phyloP scores from a whole-genome alignment of 768 basidiomycete genomes.

The Cantharellus anzutake region DNA sequence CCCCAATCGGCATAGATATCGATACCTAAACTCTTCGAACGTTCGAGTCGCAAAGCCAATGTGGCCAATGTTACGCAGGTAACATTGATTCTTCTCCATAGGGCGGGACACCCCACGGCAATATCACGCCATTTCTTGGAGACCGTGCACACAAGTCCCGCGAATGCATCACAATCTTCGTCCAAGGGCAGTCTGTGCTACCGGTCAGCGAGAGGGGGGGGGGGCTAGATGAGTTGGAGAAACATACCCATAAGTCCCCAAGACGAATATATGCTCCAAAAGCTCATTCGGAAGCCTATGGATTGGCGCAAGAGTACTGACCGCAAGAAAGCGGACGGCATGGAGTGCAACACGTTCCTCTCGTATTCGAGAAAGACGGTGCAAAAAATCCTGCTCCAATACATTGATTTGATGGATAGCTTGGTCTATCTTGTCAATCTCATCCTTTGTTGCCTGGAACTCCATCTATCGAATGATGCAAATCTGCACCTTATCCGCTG shows the following conservation, averaged over 20 bases:
- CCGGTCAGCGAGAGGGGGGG: neutral
- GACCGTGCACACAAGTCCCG: neutral
- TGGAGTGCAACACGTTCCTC: neutral
- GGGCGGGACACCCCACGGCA: neutral
- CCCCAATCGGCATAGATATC: neutral
- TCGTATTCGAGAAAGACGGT: neutral
- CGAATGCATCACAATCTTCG: neutral
- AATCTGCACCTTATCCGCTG: no score
- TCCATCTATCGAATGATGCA: neutral
- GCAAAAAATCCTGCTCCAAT: neutral
- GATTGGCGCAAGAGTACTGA: neutral
- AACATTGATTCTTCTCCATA: neutral
- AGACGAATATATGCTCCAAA: neutral
- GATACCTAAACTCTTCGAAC: neutral
- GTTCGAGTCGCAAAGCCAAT: neutral
- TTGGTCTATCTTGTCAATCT: neutral
- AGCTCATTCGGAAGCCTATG: neutral
- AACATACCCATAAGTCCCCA: neutral
- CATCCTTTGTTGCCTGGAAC: neutral
- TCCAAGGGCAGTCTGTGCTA: neutral
- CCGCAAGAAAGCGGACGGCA: neutral
- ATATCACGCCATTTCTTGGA: neutral
- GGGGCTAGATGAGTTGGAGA: neutral
- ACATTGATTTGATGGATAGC: neutral
- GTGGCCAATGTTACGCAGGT: neutral